Base-by-base conservation (phyloP, 1,284 basidiomycete genomes). In the Xerocomus amazonicus region DNA sequence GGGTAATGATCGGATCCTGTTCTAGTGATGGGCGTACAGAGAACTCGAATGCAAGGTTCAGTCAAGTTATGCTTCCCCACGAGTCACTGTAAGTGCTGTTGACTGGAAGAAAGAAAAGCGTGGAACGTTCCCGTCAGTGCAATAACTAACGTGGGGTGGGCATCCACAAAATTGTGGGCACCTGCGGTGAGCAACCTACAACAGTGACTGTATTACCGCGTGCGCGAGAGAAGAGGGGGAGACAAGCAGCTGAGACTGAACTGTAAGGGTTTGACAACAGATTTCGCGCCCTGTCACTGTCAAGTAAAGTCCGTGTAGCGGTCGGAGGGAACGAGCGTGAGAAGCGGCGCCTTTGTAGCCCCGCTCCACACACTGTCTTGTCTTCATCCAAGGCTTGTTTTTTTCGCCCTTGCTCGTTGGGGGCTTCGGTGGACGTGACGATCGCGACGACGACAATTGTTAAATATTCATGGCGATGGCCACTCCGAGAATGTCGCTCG, bases 381-480 rank as follows among this genome's bases (percentile, higher is more conserved):
- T 50, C 53, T 49, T 36, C 38, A 52, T 63, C 47, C 47, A 45
- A 50, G 33, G 27, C 41, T 53, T 61, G 45, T 58, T 61, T 61
- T 61, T 59, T 61, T 60, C 49, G 44, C 61, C 44, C 35, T 47
- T 43, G 42, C 45, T 49, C 37, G 52, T 51, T 41, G 56, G 50
- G 47, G 27, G 33, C 39, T 34, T 17, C 46, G 44, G 47, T 34
- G 28, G 47, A 47, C 46, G 50, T 46, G 54, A 51, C 63, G 62
- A 57, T 50, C 27, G n/a, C 52, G 35, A 55, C 53, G 44, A 61
- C 55, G 28, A 43, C 45, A 6, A 19, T 33, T 9, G 33, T 49
- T 31, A 6, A 23, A 29, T 1, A 27, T 43, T 28, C 10, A 64
- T 62, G 60, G 51, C 53, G 29, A 63, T 28, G 29, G 50, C 46